Conservation (phyloP, 139 green algal species). For the Asterochloris sp. region DNA sequence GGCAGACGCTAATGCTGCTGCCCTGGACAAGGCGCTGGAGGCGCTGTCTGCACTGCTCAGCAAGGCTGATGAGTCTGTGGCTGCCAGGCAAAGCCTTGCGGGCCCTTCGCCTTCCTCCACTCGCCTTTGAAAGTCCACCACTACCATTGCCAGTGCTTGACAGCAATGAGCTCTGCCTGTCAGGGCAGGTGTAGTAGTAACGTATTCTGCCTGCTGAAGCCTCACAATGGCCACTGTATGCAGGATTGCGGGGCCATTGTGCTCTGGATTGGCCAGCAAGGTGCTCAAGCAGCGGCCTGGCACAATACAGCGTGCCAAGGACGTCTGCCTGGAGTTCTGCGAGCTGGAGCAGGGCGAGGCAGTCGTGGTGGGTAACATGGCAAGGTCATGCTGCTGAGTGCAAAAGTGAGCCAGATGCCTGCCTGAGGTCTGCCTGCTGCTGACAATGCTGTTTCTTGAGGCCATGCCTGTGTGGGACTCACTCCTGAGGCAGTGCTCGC, state of each 20-base stretch:
- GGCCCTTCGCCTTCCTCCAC: not conserved
- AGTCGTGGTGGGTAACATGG: constrained; percentile 48
- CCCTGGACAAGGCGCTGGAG: constrained; percentile 89
- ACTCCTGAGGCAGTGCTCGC: not conserved
- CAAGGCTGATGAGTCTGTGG: constrained; percentile 51
- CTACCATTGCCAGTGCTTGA: not conserved
- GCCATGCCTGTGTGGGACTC: not conserved
- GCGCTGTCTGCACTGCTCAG: constrained; percentile 56
- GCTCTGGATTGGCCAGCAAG: constrained; percentile 66
- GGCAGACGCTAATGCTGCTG: constrained; percentile 82
- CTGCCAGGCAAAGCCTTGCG: constrained; percentile 33
- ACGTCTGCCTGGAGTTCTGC: constrained; percentile 70
- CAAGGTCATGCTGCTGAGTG: not conserved
- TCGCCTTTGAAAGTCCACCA: no score
- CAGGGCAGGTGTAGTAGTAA: no score
- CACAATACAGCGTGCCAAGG: constrained; percentile 63
- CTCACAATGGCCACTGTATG: constrained; percentile 2
- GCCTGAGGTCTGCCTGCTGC: not conserved
- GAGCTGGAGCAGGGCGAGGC: constrained; percentile 84
- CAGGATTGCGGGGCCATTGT: constrained; percentile 60
- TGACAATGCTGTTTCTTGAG: not conserved
- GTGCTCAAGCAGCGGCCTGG: constrained; percentile 75
- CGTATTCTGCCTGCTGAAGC: not conserved
- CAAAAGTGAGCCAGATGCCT: not conserved
- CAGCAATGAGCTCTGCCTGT: not conserved